These are phyloP conservation scores for Phtheirospermum japonicum DNA, from an alignment of 257 asterid species.

Conservation along the genomic window DNA sequence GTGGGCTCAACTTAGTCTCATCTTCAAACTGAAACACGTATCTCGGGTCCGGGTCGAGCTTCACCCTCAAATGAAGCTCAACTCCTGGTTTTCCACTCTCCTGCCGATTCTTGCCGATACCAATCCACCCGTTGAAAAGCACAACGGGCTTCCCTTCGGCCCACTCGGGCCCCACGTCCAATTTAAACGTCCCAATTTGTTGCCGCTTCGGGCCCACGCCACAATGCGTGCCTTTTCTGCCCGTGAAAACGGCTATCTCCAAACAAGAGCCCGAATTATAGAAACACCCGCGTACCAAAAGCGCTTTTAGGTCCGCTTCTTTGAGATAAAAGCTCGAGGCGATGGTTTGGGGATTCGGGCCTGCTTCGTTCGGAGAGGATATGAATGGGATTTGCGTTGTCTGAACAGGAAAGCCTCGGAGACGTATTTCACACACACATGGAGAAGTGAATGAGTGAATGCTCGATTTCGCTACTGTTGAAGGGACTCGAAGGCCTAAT, in stretches of 20 bases:
- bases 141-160: constrained; percentile 69
- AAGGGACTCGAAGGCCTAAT: constrained; percentile 68
- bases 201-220: constrained; percentile 79
- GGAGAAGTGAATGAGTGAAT: constrained; percentile 57
- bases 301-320: constrained; percentile 74
- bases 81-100: constrained; percentile 59
- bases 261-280: constrained; percentile 63
- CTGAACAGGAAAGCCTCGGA: constrained; percentile 96
- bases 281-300: constrained; percentile 76
- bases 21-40: constrained; percentile 89
- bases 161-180: constrained; percentile 92
- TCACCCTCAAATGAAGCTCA: constrained; percentile 85
- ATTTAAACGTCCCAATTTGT: constrained; percentile 70
- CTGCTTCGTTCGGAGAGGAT: constrained; percentile 68
- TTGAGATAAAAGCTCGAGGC: constrained; percentile 90
- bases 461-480: constrained; percentile 49
- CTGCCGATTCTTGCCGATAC: constrained; percentile 80
- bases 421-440: constrained; percentile 83
- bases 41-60: constrained; percentile 95
- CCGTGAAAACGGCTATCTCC: constrained; percentile 73
- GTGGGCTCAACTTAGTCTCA: constrained; percentile 78
- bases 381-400: constrained; percentile 66
- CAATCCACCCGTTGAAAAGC: constrained; percentile 87
- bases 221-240: constrained; percentile 75
- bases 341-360: constrained; percentile 52